Base-by-base conservation (phyloP, 2,329 filamentous ascomycete genomes). In the Xylogone sp. region DNA sequence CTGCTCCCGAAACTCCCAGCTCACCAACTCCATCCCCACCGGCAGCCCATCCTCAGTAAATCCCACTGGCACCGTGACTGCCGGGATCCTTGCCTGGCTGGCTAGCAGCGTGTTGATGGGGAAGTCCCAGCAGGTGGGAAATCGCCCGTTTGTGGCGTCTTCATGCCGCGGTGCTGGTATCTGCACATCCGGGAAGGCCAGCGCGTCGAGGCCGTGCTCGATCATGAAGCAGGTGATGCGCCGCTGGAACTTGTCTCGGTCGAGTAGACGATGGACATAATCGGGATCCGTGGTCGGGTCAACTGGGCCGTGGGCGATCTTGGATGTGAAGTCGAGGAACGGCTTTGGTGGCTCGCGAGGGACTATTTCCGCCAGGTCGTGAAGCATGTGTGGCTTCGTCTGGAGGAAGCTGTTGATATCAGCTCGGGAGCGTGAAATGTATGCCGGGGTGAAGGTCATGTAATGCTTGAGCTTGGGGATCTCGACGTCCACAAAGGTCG, bases 351-450 rank as follows among this genome's bases (percentile, higher is more conserved):
- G 46, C 3, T 42, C 50, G 20, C 45, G 48, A 21, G 55, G 55
- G 3, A 60, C 21, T n/a, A n/a, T n/a, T n/a, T n/a, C n/a, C n/a
- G n/a, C n/a, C n/a, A n/a, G n/a, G n/a, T n/a, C n/a, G n/a, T n/a
- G 53, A 64, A 57, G 49, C 9, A 66, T 55, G 43, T 64, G 53
- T 2, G 73, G 69, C 50, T 74, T 69, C 57, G 73, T 74, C 21
- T 57, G 59, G 42, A 64, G 54, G 53, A 62, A 65, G 46, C 50
- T 59, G 27, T 68, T 65, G 52, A 68, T 66, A 45, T 68, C 64
- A 29, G 53, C 52, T 16, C 63, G 55, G 10, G 61, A 66, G 10
- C 60, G 54, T 10, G 54, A 54, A 1, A 59, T 34, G 34, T 66
- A 67, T 2, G 57, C 61, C 3, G 60, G 56, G 2, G 60, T 60